A percentile compares a stretch with the other conserved stretches of the same genome.
Conservation (phyloP, 2,329 filamentous ascomycete species). For the Phaeosphaeria sp. region DNA sequence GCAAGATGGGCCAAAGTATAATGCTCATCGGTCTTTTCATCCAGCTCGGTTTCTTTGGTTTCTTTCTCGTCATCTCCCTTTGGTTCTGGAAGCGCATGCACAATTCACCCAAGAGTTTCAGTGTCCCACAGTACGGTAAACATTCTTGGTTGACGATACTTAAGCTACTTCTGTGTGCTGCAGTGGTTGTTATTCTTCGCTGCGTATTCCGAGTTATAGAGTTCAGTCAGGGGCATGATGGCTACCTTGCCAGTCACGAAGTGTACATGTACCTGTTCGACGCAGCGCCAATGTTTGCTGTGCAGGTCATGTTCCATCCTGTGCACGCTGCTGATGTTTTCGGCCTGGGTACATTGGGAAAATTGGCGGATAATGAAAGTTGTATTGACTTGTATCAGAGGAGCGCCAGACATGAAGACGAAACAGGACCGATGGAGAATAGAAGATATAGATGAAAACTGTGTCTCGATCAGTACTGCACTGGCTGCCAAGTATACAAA, state of each 20-base stretch:
- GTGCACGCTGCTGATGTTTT: slow-evolving; percentile 26
- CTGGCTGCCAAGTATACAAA: not conserved
- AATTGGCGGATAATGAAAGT: slow-evolving; percentile 22
- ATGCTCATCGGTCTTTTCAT: slow-evolving; percentile 33
- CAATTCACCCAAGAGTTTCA: slow-evolving; percentile 13
- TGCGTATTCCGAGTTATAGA: slow-evolving; percentile 58
- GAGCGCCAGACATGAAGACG: not conserved
- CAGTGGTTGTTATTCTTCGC: slow-evolving; percentile 56
- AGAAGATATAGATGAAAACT: not conserved
- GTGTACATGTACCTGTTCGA: slow-evolving; percentile 56
- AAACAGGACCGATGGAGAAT: not conserved
- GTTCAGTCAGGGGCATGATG: slow-evolving; percentile 53
- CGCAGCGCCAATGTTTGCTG: slow-evolving; percentile 50
- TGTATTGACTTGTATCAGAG: slow-evolving; percentile 24
- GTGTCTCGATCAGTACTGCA: not conserved
- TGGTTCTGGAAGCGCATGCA: slow-evolving; percentile 31
- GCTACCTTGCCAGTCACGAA: slow-evolving; percentile 54
- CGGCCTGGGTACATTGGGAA: slow-evolving; percentile 11
- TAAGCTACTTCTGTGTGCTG: slow-evolving; percentile 51
- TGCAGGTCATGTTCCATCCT: slow-evolving; percentile 46
- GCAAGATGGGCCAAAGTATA: slow-evolving; percentile 23
- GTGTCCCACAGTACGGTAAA: slow-evolving; percentile 35
- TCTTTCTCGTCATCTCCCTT: slow-evolving; percentile 28
- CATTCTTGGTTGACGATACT: slow-evolving; percentile 49
- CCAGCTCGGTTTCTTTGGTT: slow-evolving; percentile 31